A percentile compares a stretch with the other conserved stretches of the same genome.
These are phyloP conservation scores for Colletotrichum karsti DNA, from an alignment of 2,329 filamentous ascomycete genomes.

Conservation along the genomic window DNA sequence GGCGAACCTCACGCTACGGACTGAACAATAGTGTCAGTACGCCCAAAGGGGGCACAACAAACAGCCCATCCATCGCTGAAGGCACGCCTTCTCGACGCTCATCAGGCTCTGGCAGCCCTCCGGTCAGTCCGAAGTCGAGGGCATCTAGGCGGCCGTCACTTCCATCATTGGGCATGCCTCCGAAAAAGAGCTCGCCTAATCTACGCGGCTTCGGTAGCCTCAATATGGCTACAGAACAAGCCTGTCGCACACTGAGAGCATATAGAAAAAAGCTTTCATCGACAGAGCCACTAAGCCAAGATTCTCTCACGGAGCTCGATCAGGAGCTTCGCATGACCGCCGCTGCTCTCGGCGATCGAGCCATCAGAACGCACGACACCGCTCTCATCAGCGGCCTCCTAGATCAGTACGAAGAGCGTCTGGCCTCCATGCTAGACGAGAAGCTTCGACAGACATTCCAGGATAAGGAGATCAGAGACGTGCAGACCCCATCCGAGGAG, in stretches of 20 bases:
- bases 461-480: constrained; percentile 38
- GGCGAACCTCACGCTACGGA: constrained; percentile 63
- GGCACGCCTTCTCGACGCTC: constrained; percentile 59
- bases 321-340: constrained; percentile 71
- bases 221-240: constrained; percentile 71
- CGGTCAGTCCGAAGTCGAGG: constrained; percentile 57
- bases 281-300: constrained; percentile 63
- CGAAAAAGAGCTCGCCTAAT: constrained; percentile 59
- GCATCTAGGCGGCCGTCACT: constrained; percentile 62
- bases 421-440: constrained; percentile 77
- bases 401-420: constrained; percentile 78
- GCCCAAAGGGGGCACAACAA: constrained; percentile 47
- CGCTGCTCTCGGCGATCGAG: constrained; percentile 66
- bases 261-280: constrained; percentile 71
- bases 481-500: constrained; percentile 43
- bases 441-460: constrained; percentile 64
- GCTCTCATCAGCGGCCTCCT: constrained; percentile 68
- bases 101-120: constrained; percentile 56
- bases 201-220: constrained; percentile 63
- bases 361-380: constrained; percentile 65
- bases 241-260: constrained; percentile 67
- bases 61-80: constrained; percentile 53
- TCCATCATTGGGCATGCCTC: constrained; percentile 53
- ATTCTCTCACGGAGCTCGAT: constrained; percentile 69
- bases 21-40: constrained; percentile 45